These are phyloP conservation scores for Colletotrichum echinochloae DNA, from an alignment of 2,329 filamentous ascomycete species.

Conservation along the genomic window DNA sequence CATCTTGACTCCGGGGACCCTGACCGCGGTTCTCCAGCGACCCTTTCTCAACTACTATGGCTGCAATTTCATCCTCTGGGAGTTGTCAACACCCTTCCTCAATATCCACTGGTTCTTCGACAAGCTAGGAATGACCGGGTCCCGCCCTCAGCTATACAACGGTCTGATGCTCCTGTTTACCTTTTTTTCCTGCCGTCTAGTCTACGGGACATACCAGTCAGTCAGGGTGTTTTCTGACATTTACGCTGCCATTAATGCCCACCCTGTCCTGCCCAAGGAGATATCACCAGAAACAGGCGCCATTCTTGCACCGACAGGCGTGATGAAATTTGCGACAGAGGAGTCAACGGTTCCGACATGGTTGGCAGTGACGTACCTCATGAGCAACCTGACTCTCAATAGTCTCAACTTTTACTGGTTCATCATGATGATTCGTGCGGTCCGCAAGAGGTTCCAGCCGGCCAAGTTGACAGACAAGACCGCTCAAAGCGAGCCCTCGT, in stretches of 20 bases:
- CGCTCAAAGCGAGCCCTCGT: slow-evolving; percentile 43
- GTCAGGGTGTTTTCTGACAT: slow-evolving; percentile 78
- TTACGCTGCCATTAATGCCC: slow-evolving; percentile 64
- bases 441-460: slow-evolving; percentile 75
- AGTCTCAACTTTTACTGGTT: slow-evolving; percentile 88
- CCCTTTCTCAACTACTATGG: slow-evolving; percentile 89
- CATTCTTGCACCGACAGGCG: slow-evolving; percentile 50
- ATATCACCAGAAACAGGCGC: slow-evolving; percentile 42
- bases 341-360: slow-evolving; percentile 72
- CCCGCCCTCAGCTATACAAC: slow-evolving; percentile 79
- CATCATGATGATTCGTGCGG: slow-evolving; percentile 84
- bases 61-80: slow-evolving; percentile 85
- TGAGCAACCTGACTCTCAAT: slow-evolving; percentile 79
- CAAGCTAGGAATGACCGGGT: slow-evolving; percentile 84
- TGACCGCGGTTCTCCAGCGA: slow-evolving; percentile 62
- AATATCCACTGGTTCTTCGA: slow-evolving; percentile 95
- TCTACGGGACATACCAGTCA: slow-evolving; percentile 83
- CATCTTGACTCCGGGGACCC: slow-evolving; percentile 10
- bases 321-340: slow-evolving; percentile 63
- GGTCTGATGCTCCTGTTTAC: slow-evolving; percentile 77
- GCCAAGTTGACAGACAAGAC: slow-evolving; percentile 38
- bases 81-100: slow-evolving; percentile 85
- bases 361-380: slow-evolving; percentile 76
- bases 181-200: slow-evolving; percentile 81
- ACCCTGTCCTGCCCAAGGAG: slow-evolving; percentile 37